Evolutionary conservation across 2,329 filamentous ascomycete species (phyloP).

Genomic region (Xylaria sp.): DNA sequence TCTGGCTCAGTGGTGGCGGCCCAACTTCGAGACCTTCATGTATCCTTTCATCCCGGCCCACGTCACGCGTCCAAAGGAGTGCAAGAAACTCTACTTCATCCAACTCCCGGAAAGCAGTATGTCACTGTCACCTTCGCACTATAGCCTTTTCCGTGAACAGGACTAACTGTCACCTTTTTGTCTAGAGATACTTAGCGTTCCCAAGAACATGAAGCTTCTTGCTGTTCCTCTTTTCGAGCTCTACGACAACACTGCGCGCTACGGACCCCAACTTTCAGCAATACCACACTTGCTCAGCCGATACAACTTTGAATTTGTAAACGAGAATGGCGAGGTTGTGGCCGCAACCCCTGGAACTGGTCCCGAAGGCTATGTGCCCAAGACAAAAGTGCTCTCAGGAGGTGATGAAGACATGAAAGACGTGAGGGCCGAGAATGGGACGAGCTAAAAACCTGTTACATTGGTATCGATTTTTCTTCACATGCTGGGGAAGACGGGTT

Average conservation of each 20-base stretch:
- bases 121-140: constrained; percentile 37
- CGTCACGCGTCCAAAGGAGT: constrained; percentile 95
- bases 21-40: constrained; percentile 99
- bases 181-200: constrained; percentile 89
- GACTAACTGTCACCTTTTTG: constrained; percentile 30
- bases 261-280: constrained; percentile 93
- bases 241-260: constrained; percentile 94
- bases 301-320: constrained; percentile 97
- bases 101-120: constrained; percentile 89
- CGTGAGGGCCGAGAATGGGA: constrained; percentile 36
- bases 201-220: constrained; percentile 99
- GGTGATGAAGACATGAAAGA: constrained; percentile 65
- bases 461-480: neutral
- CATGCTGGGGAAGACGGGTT: constrained; percentile 8
- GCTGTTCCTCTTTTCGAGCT: constrained; percentile 97
- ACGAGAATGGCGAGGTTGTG: constrained; percentile 88
- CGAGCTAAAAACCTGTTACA: constrained; percentile 21
- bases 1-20: constrained; percentile 96
- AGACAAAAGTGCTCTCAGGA: constrained; percentile 69
- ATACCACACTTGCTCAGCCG: constrained; percentile 93
- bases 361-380: constrained; percentile 64
- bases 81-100: constrained; percentile 98
- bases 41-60: constrained; percentile 97
- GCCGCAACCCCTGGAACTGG: constrained; percentile 79
- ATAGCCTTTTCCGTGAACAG: neutral